Percentiles rank a stretch among this genome's conserved stretches.
Conservation (phyloP, 768 basidiomycete genomes). For the Boletus bicolor region DNA sequence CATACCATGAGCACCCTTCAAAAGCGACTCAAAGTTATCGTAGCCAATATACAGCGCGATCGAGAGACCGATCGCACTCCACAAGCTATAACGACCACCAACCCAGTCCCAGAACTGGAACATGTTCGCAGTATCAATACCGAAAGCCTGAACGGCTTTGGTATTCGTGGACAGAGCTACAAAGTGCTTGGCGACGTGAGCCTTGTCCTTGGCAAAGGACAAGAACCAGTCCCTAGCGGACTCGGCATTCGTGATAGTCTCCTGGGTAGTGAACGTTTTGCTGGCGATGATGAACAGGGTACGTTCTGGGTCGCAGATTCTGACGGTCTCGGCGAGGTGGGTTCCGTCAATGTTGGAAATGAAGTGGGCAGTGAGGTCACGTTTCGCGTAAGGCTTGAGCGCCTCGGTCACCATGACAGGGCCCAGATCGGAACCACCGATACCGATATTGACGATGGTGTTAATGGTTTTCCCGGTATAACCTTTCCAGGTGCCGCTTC, state of each 20-base stretch:
- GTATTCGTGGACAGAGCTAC: slow-evolving; percentile 98
- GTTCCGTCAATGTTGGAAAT: slow-evolving; percentile 99
- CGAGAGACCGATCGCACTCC: slow-evolving; percentile 96
- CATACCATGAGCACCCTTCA: slow-evolving; percentile 95
- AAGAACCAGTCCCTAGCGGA: slow-evolving; percentile 96
- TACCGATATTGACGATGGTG: slow-evolving; percentile 97
- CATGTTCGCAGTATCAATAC: slow-evolving; percentile 91
- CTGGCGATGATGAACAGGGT: slow-evolving; percentile 98
- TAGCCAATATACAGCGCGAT: slow-evolving; percentile 93
- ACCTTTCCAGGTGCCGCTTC: slow-evolving; percentile 90
- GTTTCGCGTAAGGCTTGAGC: slow-evolving; percentile 87
- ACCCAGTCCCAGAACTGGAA: slow-evolving; percentile 99
- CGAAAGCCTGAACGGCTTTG: slow-evolving; percentile 87
- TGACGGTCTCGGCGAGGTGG: slow-evolving; percentile 87
- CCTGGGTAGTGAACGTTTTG: slow-evolving; percentile 99
- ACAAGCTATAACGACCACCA: slow-evolving; percentile 95
- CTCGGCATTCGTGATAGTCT: slow-evolving; percentile 98
- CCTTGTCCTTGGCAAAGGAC: slow-evolving; percentile 72
- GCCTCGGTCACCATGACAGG: slow-evolving; percentile 99
- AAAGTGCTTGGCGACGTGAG: slow-evolving; percentile 97
- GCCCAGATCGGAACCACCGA: slow-evolving; percentile 96
- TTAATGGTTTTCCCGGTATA: slow-evolving; percentile 95
- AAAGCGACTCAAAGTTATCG: slow-evolving; percentile 87
- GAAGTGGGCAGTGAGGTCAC: slow-evolving; percentile 83
- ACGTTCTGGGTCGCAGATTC: slow-evolving; percentile 79